Conservation (phyloP, 305 asterid genomes). For the Plantago coronopus region DNA sequence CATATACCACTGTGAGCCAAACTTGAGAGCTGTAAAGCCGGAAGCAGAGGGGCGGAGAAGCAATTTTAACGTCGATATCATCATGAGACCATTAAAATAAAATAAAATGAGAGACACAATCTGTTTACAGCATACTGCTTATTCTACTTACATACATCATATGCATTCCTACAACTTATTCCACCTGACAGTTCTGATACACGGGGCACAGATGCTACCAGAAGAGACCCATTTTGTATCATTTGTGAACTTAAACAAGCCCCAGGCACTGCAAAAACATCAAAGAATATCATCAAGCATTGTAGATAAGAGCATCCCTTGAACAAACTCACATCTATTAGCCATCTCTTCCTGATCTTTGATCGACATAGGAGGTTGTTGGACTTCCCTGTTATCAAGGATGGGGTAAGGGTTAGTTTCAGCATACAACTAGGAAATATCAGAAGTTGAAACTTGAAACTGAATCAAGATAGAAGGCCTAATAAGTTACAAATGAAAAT, state of each 20-base stretch:
- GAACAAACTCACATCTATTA: conserved; percentile 40
- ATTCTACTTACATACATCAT: conserved; percentile 48
- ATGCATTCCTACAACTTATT: conserved; percentile 58
- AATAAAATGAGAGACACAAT: conserved; percentile 30
- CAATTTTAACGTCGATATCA: conserved; percentile 31
- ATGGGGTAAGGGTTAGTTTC: conserved; percentile 3
- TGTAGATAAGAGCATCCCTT: conserved; percentile 41
- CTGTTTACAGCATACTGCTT: conserved; percentile 35
- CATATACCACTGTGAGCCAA: too few species aligned
- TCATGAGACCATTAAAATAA: conserved; percentile 30
- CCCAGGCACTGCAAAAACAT: conserved; percentile 9
- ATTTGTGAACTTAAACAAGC: conserved; percentile 15
- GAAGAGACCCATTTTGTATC: conserved; percentile 21
- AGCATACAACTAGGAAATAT: background rate
- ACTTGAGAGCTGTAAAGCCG: too few species aligned
- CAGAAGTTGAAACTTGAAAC: background rate
- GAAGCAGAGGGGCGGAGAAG: too few species aligned
- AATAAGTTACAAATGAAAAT: background rate
- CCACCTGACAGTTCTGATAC: conserved; percentile 29
- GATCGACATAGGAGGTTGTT: conserved; percentile 39
- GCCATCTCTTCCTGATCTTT: conserved; percentile 52
- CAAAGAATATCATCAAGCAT: conserved; percentile 34
- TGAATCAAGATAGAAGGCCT: background rate
- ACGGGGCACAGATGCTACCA: conserved; percentile 18
- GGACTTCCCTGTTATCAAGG: conserved; percentile 31